Conservation (phyloP, 495 filamentous ascomycete species). For the Parathielavia appendiculata region DNA sequence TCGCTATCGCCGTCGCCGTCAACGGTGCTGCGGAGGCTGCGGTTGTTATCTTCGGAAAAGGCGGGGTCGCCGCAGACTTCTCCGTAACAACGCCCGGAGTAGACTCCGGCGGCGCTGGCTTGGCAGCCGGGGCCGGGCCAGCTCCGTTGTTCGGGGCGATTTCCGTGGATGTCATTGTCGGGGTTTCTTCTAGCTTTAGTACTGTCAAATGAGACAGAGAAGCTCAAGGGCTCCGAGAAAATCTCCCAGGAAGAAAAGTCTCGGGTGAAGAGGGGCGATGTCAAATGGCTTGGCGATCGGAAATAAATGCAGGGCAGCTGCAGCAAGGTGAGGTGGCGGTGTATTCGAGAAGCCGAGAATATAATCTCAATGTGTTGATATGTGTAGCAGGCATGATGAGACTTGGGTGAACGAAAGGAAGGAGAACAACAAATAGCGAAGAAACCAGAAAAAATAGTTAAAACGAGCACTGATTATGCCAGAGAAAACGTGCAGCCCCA, state of each 20-base stretch:
- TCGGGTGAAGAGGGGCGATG: neutral
- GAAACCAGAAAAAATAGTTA: neutral
- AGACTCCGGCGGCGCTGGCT: neutral
- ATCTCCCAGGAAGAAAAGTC: no score
- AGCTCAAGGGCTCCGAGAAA: neutral
- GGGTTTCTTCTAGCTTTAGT: neutral
- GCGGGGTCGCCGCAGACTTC: conserved; percentile 1
- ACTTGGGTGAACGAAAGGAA: neutral
- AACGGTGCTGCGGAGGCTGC: neutral
- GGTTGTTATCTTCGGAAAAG: neutral
- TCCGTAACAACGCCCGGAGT: neutral
- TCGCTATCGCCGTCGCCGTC: neutral
- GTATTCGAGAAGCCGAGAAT: no score
- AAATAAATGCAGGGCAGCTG: neutral
- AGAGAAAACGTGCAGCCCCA: no score
- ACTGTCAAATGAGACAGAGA: neutral
- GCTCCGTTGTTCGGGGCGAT: neutral
- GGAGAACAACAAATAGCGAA: neutral
- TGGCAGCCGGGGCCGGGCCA: neutral
- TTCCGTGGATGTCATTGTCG: conserved; percentile 10
- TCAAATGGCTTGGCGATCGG: conserved; percentile 1
- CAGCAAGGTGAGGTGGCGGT: neutral
- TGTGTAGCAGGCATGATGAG: neutral
- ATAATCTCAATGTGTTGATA: neutral
- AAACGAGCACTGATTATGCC: no score